Percentiles rank a stretch among this genome's conserved stretches.
Conservation (phyloP, 1,284 basidiomycete species). For the Schizopora paradoxa region DNA sequence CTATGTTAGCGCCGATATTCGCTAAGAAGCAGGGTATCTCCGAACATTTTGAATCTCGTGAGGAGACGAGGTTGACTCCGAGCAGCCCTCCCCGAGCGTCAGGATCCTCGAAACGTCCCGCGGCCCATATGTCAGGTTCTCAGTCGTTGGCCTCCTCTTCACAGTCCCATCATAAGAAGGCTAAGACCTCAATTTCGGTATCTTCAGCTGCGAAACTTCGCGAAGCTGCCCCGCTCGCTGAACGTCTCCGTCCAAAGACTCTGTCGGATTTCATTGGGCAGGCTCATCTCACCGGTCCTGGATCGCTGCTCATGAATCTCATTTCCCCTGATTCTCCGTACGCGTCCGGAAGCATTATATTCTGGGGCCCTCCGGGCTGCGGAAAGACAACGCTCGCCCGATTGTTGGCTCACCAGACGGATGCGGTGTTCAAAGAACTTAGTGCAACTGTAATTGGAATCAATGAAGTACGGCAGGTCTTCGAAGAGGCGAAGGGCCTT, state of each 20-base stretch:
- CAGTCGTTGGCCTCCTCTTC: slow-evolving; percentile 18
- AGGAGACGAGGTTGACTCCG: neutral
- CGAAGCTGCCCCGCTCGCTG: slow-evolving; percentile 51
- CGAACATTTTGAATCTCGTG: neutral
- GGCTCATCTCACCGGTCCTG: slow-evolving; percentile 48
- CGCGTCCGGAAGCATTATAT: slow-evolving; percentile 51
- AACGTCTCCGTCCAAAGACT: slow-evolving; percentile 53
- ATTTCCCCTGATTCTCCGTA: slow-evolving; percentile 36
- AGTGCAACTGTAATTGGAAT: slow-evolving; percentile 73
- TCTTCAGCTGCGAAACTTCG: slow-evolving; percentile 29
- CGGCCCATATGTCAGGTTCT: slow-evolving; percentile 5
- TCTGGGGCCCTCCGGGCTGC: slow-evolving; percentile 76
- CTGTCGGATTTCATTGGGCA: slow-evolving; percentile 70
- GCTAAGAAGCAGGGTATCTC: slow-evolving; percentile 12
- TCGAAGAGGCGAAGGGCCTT: slow-evolving; percentile 75
- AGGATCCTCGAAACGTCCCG: slow-evolving; percentile 2
- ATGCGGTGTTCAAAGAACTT: slow-evolving; percentile 69
- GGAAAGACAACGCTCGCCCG: slow-evolving; percentile 82
- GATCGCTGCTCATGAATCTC: slow-evolving; percentile 48
- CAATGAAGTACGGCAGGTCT: slow-evolving; percentile 72
- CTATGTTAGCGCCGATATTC: slow-evolving; percentile 13
- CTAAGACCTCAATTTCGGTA: slow-evolving; percentile 23
- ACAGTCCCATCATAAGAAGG: slow-evolving; percentile 24
- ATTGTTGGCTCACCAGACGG: slow-evolving; percentile 54
- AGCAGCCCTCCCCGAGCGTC: slow-evolving; percentile 6